Evolutionary conservation across 2,329 filamentous ascomycete species (phyloP).

Genomic region (Hymenoscyphus fructigenus): DNA sequence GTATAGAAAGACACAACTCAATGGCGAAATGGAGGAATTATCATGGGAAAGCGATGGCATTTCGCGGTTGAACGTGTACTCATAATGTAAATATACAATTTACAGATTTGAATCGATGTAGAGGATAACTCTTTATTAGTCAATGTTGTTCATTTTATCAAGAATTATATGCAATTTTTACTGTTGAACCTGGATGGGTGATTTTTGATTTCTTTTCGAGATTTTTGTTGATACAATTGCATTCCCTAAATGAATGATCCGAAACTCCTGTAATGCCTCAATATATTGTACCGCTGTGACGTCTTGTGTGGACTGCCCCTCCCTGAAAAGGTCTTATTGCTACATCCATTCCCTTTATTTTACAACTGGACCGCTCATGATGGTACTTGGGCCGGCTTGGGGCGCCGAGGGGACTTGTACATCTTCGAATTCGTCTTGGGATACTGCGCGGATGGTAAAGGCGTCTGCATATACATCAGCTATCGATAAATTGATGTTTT

Average conservation of each 20-base stretch:
- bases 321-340: neutral
- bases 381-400: conserved; percentile 27
- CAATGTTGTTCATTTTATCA: neutral
- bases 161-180: too few relatives aligned
- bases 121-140: neutral
- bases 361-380: conserved; percentile 16
- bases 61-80: conserved; percentile 23
- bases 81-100: conserved; percentile 29
- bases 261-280: neutral
- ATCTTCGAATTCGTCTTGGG: conserved; percentile 96
- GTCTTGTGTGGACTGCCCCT: neutral
- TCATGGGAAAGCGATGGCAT: conserved; percentile 5
- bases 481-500: neutral
- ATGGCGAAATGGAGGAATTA: conserved; percentile 5
- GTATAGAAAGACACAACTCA: conserved; percentile 22
- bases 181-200: neutral
- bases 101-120: conserved; percentile 7
- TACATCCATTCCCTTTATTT: conserved; percentile 16
- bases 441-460: conserved; percentile 78
- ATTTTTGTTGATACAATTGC: neutral
- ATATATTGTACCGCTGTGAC: neutral
- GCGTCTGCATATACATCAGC: conserved; percentile 49
- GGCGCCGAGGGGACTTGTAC: conserved; percentile 75
- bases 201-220: neutral
- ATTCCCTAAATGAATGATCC: neutral